These are phyloP conservation scores for Coemansia umbellata DNA, from an alignment of 192 early-diverging fungal species.

Conservation along the genomic window DNA sequence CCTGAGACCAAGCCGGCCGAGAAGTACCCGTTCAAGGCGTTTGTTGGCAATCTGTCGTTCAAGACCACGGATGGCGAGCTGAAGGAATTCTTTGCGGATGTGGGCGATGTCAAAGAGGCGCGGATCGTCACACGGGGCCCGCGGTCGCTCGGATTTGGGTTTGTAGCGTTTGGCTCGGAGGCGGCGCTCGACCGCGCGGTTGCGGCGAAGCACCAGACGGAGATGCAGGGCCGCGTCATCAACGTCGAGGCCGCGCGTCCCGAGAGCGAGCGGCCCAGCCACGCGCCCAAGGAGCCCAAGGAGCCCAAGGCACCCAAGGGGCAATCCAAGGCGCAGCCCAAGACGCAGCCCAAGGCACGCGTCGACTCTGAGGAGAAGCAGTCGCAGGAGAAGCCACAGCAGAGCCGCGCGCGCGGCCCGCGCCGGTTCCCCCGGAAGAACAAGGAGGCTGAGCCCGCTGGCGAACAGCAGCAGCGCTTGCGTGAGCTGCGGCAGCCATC, in stretches of 20 bases:
- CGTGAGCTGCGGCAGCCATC: conserved; percentile 17
- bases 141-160: conserved; percentile 92
- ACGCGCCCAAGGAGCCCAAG: conserved; percentile 33
- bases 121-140: conserved; percentile 76
- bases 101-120: conserved; percentile 69
- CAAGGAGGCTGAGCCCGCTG: conserved; percentile 3
- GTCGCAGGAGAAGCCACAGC: too few species aligned
- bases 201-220: conserved; percentile 67
- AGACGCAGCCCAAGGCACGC: conserved; percentile 4
- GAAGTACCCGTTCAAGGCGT: conserved; percentile 69
- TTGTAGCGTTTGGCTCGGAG: conserved; percentile 77
- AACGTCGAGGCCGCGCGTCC: conserved; percentile 88
- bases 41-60: conserved; percentile 95
- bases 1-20: conserved; percentile 23
- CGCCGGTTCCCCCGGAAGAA: conserved; percentile 54
- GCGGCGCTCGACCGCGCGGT: conserved; percentile 72
- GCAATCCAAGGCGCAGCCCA: conserved; percentile 18
- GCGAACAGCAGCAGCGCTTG: background rate
- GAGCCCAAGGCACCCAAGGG: conserved; percentile 21
- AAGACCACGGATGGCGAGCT: conserved; percentile 78
- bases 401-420: conserved; percentile 22
- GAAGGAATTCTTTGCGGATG: conserved; percentile 65
- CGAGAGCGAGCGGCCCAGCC: conserved; percentile 33
- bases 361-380: too few species aligned
- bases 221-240: conserved; percentile 82